phyloP scores from a whole-genome alignment of 2,329 filamentous ascomycete genomes.

The Aureobasidium sp. region DNA sequence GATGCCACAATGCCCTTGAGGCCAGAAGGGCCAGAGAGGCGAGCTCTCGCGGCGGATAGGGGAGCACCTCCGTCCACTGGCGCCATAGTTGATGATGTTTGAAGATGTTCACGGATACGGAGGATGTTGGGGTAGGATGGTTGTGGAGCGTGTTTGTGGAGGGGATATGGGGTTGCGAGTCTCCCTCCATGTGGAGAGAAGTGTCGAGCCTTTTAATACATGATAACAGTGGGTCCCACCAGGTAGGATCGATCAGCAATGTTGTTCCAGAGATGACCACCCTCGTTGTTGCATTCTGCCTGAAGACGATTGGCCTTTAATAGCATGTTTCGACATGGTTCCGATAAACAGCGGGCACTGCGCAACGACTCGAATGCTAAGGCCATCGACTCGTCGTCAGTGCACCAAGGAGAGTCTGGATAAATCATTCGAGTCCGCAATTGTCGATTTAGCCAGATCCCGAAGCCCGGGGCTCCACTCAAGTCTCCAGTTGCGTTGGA shows the following conservation, averaged over 20 bases:
- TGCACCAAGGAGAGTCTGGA: not conserved
- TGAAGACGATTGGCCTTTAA: not conserved
- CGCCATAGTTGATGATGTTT: not conserved
- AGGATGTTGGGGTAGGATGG: not conserved
- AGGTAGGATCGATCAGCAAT: not conserved
- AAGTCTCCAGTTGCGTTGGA: not conserved
- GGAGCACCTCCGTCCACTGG: not conserved
- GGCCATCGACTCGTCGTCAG: not conserved
- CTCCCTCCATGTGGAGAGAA: not conserved
- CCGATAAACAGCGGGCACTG: not conserved
- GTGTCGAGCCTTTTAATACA: constrained; percentile 1
- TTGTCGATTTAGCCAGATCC: constrained; percentile 9
- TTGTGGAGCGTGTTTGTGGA: not conserved
- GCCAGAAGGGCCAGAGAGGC: constrained; percentile 21
- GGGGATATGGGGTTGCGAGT: not conserved
- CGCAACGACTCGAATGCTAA: not conserved
- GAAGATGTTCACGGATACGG: no score
- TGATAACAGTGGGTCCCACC: not conserved
- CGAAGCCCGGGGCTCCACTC: not conserved
- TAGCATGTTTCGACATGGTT: not conserved
- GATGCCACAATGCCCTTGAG: constrained; percentile 22
- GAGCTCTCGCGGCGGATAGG: constrained; percentile 21
- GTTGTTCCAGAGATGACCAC: not conserved
- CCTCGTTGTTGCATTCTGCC: constrained; percentile 8
- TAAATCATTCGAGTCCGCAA: not conserved